Percentiles rank a stretch among this genome's conserved stretches.
Evolutionary conservation across 2,329 filamentous ascomycete species (phyloP).

Genomic region (Thelonectria discophora): DNA sequence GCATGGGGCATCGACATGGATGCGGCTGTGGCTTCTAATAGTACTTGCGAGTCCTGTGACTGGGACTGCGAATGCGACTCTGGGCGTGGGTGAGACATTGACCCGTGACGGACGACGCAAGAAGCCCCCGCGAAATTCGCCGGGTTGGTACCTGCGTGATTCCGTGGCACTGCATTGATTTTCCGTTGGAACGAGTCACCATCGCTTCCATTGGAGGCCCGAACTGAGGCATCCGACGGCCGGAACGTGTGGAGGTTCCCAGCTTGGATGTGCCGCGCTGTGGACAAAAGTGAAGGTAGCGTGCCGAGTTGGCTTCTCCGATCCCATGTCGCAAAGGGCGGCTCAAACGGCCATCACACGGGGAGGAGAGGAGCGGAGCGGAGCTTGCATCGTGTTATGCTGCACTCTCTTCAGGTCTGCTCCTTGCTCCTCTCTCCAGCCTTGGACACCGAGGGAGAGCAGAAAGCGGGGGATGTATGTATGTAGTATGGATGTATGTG

Average conservation of each 20-base stretch:
- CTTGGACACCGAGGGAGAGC: constrained; percentile 7
- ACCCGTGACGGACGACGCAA: constrained; percentile 14
- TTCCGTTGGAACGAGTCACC: constrained; percentile 9
- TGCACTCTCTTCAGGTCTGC: constrained; percentile 6
- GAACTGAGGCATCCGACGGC: constrained; percentile 8
- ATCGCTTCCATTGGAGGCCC: constrained; percentile 3
- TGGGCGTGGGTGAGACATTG: constrained; percentile 19
- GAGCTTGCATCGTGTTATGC: constrained; percentile 17
- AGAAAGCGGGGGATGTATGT: constrained; percentile 16
- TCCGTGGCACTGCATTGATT: constrained; percentile 35
- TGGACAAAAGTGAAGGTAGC: constrained; percentile 4
- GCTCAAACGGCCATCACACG: constrained; percentile 26
- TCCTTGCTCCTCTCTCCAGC: constrained; percentile 12
- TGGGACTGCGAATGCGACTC: neutral
- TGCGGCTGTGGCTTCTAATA: neutral
- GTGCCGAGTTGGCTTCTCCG: constrained; percentile 7
- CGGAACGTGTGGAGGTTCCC: constrained; percentile 7
- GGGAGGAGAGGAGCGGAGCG: constrained; percentile 20
- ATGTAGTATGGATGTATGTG: neutral
- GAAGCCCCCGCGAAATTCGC: constrained; percentile 22
- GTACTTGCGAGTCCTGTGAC: no score
- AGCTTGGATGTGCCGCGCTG: constrained; percentile 1
- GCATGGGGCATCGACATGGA: constrained; percentile 18
- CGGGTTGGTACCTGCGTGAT: constrained; percentile 40
- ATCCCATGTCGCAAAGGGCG: constrained; percentile 37